Conservation (phyloP, 2,329 filamentous ascomycete genomes). For the Byssochlamys sp. region DNA sequence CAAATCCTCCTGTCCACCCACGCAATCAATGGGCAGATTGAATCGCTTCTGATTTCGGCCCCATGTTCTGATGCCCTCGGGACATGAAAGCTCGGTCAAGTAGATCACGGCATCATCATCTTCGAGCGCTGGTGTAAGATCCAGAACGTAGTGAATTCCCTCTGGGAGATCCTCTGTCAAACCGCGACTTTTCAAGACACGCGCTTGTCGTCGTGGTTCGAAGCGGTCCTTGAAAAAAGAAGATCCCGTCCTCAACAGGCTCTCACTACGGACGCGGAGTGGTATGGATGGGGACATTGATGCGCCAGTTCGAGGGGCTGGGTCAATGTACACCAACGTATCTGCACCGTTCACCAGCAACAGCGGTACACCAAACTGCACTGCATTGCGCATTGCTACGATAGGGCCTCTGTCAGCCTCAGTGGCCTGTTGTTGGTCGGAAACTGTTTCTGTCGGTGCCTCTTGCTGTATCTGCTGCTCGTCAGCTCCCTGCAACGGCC, state of each 20-base stretch:
- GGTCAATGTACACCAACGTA: constrained; percentile 30
- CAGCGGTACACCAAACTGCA: constrained; percentile 8
- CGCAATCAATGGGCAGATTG: constrained; percentile 28
- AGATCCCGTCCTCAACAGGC: constrained; percentile 20
- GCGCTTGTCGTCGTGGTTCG: constrained; percentile 16
- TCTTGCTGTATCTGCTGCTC: not conserved
- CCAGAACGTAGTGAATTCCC: constrained; percentile 50
- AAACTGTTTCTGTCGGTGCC: not conserved
- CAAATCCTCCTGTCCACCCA: constrained; percentile 43
- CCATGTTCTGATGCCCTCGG: constrained; percentile 49
- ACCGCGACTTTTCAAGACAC: constrained; percentile 21
- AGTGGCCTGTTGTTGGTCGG: not conserved
- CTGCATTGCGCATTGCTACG: not conserved
- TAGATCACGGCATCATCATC: constrained; percentile 55
- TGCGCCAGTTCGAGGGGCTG: constrained; percentile 13
- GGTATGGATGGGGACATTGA: constrained; percentile 13
- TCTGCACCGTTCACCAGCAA: constrained; percentile 21
- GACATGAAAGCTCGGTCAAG: constrained; percentile 50
- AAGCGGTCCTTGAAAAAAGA: constrained; percentile 22
- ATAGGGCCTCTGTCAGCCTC: not conserved
- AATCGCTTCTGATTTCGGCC: constrained; percentile 33
- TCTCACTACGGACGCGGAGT: constrained; percentile 25
- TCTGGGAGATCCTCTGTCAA: constrained; percentile 17
- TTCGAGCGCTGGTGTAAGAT: constrained; percentile 53
- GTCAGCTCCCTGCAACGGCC: not conserved